Base-by-base conservation (phyloP, 192 early-diverging fungal genomes). In the Dissophora globulifera region DNA sequence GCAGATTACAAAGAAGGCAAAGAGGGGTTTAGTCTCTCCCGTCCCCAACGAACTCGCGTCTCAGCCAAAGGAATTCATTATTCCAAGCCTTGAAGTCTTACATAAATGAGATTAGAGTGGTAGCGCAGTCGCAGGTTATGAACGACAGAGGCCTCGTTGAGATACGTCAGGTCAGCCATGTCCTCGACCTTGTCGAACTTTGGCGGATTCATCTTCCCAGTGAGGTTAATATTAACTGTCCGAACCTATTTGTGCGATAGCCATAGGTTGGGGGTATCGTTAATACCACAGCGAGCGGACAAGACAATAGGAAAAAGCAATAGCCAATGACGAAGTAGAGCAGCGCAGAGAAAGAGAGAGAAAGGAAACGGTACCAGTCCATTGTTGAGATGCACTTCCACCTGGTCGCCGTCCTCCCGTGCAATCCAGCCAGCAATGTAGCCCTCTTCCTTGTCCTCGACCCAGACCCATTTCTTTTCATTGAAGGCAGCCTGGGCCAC, bases 171-270 rank as follows among this genome's bases (percentile, higher is more conserved):
- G 46, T 97, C 95, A 19, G 97, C 97, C 96, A 99, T 98, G 81
- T 99, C 97, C 62, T 99, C 97, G 40, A 93, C 94, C 70, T 91
- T 92, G 76, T 99, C 97, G 70, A 99, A 99, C 82, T 99, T 98
- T 61, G 97, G 97, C 55, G 97, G 97, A 54, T 99, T 99, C 93
- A 98, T 96, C 80, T 97, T 96, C 58, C 96, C 90, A 9, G 91
- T 93, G 46, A 89, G 92, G 72, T 91, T 93, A 58, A 91, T 84
- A 70, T 88, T 87, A 51, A 96, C 88, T 4, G 82, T 82, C 49
- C 84, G 81, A 75, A 92, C 89, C 89, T 92, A n/a, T n/a, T n/a
- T n/a, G n/a, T n/a, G n/a, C n/a, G n/a, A n/a, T n/a, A n/a, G n/a
- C n/a, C n/a, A n/a, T n/a, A n/a, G n/a, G n/a, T n/a, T n/a, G n/a